Percentiles rank a stretch among this genome's conserved stretches.
Evolutionary conservation across 2,329 filamentous ascomycete species (phyloP).

Genomic region (Colletotrichum salicis): DNA sequence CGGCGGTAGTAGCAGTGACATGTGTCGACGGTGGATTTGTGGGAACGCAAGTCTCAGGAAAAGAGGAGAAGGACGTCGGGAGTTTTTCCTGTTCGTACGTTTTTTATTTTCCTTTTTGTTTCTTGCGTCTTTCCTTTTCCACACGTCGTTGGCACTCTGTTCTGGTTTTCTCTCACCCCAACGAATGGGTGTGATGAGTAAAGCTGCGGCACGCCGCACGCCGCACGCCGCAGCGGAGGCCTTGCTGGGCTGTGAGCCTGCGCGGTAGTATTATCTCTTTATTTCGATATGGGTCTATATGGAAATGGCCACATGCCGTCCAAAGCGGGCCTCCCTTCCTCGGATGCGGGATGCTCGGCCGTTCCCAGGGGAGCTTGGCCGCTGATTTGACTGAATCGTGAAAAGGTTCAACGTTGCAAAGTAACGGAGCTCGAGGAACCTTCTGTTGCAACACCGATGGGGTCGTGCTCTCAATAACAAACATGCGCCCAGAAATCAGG

Average conservation of each 20-base stretch:
- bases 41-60: constrained; percentile 16
- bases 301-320: constrained; percentile 1
- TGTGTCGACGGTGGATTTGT: constrained; percentile 16
- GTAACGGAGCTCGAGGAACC: not conserved
- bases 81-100: not conserved
- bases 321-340: constrained; percentile 15
- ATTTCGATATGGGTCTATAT: constrained; percentile 1
- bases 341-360: constrained; percentile 15
- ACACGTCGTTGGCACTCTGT: not conserved
- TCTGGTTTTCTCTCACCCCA: not conserved
- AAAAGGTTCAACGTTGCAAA: constrained; percentile 11
- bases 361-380: constrained; percentile 11
- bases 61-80: not conserved
- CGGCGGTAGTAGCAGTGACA: constrained; percentile 6
- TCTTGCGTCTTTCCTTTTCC: not conserved
- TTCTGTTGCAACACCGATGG: constrained; percentile 3
- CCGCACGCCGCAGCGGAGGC: not conserved
- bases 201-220: not conserved
- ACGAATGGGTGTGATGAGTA: not conserved
- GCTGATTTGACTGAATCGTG: constrained; percentile 15
- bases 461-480: not conserved
- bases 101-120: not conserved
- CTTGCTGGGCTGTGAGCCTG: constrained; percentile 1
- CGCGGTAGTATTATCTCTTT: not conserved
- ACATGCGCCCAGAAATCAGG: not conserved